phyloP scores from a whole-genome alignment of 208 protist species.

The Leptomonas pyrrhocoris region DNA sequence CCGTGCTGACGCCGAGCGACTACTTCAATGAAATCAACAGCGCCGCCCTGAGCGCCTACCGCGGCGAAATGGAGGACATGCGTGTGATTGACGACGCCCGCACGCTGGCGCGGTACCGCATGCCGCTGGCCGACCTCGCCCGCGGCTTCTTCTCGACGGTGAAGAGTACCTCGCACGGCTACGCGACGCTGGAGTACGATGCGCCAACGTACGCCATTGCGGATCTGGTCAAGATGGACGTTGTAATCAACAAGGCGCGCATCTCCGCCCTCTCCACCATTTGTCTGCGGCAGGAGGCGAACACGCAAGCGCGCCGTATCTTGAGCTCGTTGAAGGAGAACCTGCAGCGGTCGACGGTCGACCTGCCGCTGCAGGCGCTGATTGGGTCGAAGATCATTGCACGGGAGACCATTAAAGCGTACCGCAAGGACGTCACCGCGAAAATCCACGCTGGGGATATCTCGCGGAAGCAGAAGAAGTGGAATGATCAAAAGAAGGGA shows the following conservation, averaged over 20 bases:
- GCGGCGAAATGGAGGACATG: conserved; percentile 76
- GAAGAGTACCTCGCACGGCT: conserved; percentile 93
- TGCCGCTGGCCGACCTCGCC: conserved; percentile 95
- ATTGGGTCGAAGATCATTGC: conserved; percentile 91
- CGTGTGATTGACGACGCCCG: conserved; percentile 76
- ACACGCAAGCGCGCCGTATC: conserved; percentile 68
- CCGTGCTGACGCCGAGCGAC: conserved; percentile 89
- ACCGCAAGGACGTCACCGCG: conserved; percentile 94
- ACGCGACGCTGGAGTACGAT: conserved; percentile 96
- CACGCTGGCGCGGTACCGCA: conserved; percentile 78
- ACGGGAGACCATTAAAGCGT: conserved; percentile 92
- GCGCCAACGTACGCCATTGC: conserved; percentile 85
- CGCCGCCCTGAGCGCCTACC: conserved; percentile 68
- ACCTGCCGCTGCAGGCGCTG: conserved; percentile 92
- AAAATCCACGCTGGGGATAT: conserved; percentile 97
- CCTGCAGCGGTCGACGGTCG: conserved; percentile 88
- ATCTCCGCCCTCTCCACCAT: conserved; percentile 94
- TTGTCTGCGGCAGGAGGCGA: conserved; percentile 72
- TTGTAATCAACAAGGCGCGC: conserved; percentile 92
- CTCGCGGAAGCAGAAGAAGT: conserved; percentile 96
- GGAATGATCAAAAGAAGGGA: conserved; percentile 97
- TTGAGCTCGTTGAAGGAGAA: conserved; percentile 86
- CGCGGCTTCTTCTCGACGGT: conserved; percentile 95
- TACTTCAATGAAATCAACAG: conserved; percentile 88
- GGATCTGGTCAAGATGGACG: conserved; percentile 92